These are phyloP conservation scores for Tetradesmus lagerheimii DNA, from an alignment of 139 green algal species.

Conservation along the genomic window DNA sequence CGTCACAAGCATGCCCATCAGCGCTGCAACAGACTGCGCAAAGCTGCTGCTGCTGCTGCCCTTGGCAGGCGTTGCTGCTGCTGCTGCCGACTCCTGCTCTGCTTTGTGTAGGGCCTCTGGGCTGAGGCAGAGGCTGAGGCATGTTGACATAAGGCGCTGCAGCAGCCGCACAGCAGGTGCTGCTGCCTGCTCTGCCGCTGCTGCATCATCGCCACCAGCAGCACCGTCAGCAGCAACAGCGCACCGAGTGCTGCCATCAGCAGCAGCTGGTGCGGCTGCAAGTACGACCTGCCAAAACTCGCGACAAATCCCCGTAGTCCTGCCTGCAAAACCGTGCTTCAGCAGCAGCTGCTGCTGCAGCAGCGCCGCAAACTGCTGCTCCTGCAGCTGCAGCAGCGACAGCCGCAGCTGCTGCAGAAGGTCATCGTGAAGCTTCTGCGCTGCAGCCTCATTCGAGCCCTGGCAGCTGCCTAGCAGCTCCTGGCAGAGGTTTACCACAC, in stretches of 20 bases:
- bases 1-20: not conserved
- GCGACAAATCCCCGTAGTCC: not conserved
- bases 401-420: not conserved
- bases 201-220: not conserved
- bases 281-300: slow-evolving; percentile 28
- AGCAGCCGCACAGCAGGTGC: slow-evolving; percentile 28
- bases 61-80: not conserved
- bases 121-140: not conserved
- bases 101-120: not conserved
- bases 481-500: not conserved
- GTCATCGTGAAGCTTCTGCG: not conserved
- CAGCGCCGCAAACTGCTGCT: not conserved
- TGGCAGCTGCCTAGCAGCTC: slow-evolving; percentile 23
- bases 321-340: not conserved
- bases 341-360: slow-evolving; percentile 24
- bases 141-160: not conserved
- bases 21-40: not conserved
- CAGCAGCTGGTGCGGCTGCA: not conserved
- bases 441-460: not conserved
- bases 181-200: too few relatives aligned
- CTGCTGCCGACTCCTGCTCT: not conserved
- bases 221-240: not conserved
- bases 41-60: not conserved
- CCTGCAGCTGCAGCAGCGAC: slow-evolving; percentile 27
- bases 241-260: not conserved